These are phyloP conservation scores for Pseudogymnoascus sp. DNA, from an alignment of 2,329 filamentous ascomycete genomes.

Conservation along the genomic window DNA sequence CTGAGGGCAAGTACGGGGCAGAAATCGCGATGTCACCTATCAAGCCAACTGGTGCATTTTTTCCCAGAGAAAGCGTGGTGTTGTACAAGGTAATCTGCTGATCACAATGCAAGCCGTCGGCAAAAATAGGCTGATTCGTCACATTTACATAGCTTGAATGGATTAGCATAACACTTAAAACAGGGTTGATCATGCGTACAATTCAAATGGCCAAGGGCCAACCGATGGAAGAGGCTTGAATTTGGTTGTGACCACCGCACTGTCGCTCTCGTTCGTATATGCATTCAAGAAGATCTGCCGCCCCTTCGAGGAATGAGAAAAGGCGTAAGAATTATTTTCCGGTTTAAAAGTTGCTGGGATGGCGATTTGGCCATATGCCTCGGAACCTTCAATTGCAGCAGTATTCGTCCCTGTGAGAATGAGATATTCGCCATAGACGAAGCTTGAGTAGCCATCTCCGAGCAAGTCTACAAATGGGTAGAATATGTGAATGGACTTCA, in stretches of 20 bases:
- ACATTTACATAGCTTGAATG: slow-evolving; percentile 39
- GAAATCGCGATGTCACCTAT: slow-evolving; percentile 28
- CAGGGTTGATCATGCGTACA: slow-evolving; percentile 27
- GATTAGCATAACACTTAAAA: slow-evolving; percentile 24
- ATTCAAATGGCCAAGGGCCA: background rate
- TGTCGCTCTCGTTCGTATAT: slow-evolving; percentile 22
- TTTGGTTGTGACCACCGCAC: slow-evolving; percentile 17
- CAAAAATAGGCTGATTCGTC: slow-evolving; percentile 47
- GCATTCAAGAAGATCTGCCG: slow-evolving; percentile 25
- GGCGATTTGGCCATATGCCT: slow-evolving; percentile 35
- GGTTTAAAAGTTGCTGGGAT: slow-evolving; percentile 20
- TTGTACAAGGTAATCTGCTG: slow-evolving; percentile 40
- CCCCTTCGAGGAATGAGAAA: background rate
- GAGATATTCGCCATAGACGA: slow-evolving; percentile 43
- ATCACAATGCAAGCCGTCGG: slow-evolving; percentile 35
- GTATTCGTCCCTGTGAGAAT: slow-evolving; percentile 33
- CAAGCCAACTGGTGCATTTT: slow-evolving; percentile 28
- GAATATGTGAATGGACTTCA: slow-evolving; percentile 42
- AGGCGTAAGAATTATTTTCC: background rate
- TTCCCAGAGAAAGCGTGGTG: slow-evolving; percentile 33
- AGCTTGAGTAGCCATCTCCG: slow-evolving; percentile 42
- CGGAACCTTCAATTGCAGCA: slow-evolving; percentile 39
- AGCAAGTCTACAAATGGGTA: slow-evolving; percentile 50
- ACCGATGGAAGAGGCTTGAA: slow-evolving; percentile 15
- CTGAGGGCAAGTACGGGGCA: slow-evolving; percentile 26